phyloP scores from a whole-genome alignment of 1,139 yeast genomes.

The Kluyveromyces marxianus region DNA sequence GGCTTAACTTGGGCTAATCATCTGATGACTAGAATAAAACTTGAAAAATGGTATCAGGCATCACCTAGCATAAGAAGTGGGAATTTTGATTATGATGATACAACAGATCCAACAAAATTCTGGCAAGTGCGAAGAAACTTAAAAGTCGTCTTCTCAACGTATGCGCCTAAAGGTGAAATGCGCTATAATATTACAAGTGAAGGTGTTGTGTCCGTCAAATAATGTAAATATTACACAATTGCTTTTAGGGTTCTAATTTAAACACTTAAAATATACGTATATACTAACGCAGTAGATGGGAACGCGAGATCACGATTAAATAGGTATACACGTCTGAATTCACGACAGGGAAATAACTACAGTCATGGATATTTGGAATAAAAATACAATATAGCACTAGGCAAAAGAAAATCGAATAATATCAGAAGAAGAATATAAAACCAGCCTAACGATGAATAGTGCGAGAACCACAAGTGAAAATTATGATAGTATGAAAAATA shows the following conservation, averaged over 20 bases:
- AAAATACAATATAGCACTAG: too few relatives aligned
- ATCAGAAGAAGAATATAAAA: too few relatives aligned
- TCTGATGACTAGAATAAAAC: constrained; percentile 34
- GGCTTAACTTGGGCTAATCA: constrained; percentile 40
- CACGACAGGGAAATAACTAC: too few relatives aligned
- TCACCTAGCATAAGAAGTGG: constrained; percentile 27
- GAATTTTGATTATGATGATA: constrained; percentile 19
- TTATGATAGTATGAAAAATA: background rate
- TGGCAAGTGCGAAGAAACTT: constrained; percentile 33
- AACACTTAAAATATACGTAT: too few relatives aligned
- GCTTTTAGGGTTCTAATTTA: background rate
- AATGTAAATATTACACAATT: background rate
- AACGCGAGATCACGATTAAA: too few relatives aligned
- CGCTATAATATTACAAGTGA: constrained; percentile 26
- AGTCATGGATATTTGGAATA: too few relatives aligned
- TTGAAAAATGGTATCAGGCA: constrained; percentile 31
- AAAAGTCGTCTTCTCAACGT: constrained; percentile 36
- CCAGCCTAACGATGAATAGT: too few relatives aligned
- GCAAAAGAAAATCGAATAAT: too few relatives aligned
- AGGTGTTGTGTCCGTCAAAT: constrained; percentile 24
- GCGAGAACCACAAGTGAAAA: too few relatives aligned
- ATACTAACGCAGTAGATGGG: too few relatives aligned
- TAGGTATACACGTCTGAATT: too few relatives aligned
- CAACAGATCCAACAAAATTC: constrained; percentile 21
- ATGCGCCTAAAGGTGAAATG: constrained; percentile 18